A percentile compares a stretch with the other conserved stretches of the same genome.
Conservation (phyloP, 2,329 filamentous ascomycete species). For the Alternaria hordeiaustralica region DNA sequence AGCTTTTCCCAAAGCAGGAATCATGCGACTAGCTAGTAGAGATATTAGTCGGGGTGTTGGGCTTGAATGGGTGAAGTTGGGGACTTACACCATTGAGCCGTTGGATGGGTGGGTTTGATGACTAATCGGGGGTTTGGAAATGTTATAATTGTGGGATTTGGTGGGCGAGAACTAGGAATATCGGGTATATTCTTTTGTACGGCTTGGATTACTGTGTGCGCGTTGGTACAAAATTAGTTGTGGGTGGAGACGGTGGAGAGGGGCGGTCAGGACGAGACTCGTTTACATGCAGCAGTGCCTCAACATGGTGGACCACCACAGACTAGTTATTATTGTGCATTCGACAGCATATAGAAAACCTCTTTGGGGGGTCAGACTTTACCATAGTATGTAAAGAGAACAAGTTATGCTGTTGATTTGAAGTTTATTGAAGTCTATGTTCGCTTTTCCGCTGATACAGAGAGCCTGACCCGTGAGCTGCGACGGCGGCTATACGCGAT, state of each 20-base stretch:
- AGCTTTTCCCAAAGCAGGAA: conserved; percentile 32
- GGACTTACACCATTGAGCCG: conserved; percentile 27
- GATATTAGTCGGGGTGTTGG: background rate
- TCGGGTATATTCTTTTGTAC: no score
- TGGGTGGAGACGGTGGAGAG: conserved; percentile 4
- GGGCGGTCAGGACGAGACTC: background rate
- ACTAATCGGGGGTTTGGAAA: background rate
- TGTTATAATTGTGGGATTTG: no score
- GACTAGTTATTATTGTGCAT: background rate
- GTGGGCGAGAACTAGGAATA: no score
- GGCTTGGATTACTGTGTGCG: background rate
- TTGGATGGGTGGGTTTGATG: conserved; percentile 5
- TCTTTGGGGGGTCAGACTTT: background rate
- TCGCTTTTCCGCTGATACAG: conserved; percentile 13
- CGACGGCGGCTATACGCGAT: conserved; percentile 20
- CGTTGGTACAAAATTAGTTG: background rate
- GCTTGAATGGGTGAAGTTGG: background rate
- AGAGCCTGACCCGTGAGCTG: conserved; percentile 32
- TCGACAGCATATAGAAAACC: background rate
- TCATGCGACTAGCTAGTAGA: conserved; percentile 35
- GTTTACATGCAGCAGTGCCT: background rate
- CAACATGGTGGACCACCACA: background rate
- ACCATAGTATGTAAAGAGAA: background rate
- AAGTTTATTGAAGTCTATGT: conserved; percentile 2
- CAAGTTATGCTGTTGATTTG: background rate